Evolutionary conservation across 2,329 filamentous ascomycete genomes (phyloP).

Genomic region (Rutstroemia sp.): DNA sequence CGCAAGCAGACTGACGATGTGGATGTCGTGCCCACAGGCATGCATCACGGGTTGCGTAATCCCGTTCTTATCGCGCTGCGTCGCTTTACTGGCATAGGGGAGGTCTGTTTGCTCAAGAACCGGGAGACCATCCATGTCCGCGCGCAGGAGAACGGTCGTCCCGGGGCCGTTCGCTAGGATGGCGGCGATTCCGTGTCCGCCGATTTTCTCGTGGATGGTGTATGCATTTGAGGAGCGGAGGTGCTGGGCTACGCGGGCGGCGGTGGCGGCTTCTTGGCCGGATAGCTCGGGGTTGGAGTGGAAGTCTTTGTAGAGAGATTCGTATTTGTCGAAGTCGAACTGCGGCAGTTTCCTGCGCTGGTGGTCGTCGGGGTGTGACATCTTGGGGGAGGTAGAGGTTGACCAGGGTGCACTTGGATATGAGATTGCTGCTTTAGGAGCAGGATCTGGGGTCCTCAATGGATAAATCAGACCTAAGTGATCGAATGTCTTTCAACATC

Average conservation of each 20-base stretch:
- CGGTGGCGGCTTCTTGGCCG: conserved; percentile 45
- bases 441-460: too few relatives aligned
- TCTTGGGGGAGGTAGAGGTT: too few relatives aligned
- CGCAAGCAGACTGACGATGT: conserved; percentile 51
- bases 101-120: conserved; percentile 49
- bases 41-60: conserved; percentile 55
- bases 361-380: too few relatives aligned
- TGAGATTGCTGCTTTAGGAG: too few relatives aligned
- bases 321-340: too few relatives aligned
- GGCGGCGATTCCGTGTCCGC: conserved; percentile 47
- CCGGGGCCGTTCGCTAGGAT: conserved; percentile 48
- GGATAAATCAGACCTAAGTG: too few relatives aligned
- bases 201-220: conserved; percentile 43
- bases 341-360: too few relatives aligned
- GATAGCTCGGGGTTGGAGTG: conserved; percentile 54
- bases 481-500: too few relatives aligned
- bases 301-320: conserved; percentile 51
- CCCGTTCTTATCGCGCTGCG: conserved; percentile 31
- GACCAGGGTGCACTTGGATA: too few relatives aligned
- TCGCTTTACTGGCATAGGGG: conserved; percentile 43
- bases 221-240: conserved; percentile 32
- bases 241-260: conserved; percentile 37
- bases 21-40: conserved; percentile 62
- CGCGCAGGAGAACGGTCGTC: conserved; percentile 48
- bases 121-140: conserved; percentile 56